phyloP scores from a whole-genome alignment of 1,284 basidiomycete species.

The Cutaneotrichosporon dermatis region DNA sequence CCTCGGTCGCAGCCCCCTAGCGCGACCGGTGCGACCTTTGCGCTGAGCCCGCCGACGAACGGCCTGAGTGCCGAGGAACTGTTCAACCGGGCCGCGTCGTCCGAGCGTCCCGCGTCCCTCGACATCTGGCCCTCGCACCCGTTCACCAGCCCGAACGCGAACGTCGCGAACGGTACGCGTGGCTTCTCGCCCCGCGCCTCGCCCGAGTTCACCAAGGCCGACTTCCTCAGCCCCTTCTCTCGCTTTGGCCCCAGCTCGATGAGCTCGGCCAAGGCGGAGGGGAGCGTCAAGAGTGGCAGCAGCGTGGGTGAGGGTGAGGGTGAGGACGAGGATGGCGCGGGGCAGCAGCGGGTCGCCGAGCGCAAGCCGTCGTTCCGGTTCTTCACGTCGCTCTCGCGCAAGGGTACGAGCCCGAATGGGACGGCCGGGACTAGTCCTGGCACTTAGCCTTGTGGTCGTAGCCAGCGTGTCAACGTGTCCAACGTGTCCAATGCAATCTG shows the following conservation, averaged over 20 bases:
- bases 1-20: not conserved
- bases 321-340: slow-evolving; percentile 8
- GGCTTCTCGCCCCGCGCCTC: not conserved
- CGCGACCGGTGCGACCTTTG: not conserved
- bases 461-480: too few relatives aligned
- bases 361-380: slow-evolving; percentile 40
- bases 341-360: slow-evolving; percentile 15
- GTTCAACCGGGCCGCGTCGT: slow-evolving; percentile 18
- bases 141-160: not conserved
- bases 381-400: slow-evolving; percentile 35
- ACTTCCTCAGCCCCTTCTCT: not conserved
- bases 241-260: too few relatives aligned
- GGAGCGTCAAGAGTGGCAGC: not conserved
- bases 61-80: slow-evolving; percentile 19
- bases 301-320: not conserved
- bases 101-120: slow-evolving; percentile 11
- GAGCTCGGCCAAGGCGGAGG: too few relatives aligned
- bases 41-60: not conserved
- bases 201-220: not conserved
- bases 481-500: too few relatives aligned
- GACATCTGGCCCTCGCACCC: slow-evolving; percentile 3
- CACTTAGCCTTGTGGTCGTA: too few relatives aligned
- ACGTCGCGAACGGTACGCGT: too few relatives aligned
- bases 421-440: too few relatives aligned
- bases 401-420: slow-evolving; percentile 13